These are phyloP conservation scores for Pythium biforme DNA, from an alignment of 352 stramenopile genomes.

Conservation along the genomic window DNA sequence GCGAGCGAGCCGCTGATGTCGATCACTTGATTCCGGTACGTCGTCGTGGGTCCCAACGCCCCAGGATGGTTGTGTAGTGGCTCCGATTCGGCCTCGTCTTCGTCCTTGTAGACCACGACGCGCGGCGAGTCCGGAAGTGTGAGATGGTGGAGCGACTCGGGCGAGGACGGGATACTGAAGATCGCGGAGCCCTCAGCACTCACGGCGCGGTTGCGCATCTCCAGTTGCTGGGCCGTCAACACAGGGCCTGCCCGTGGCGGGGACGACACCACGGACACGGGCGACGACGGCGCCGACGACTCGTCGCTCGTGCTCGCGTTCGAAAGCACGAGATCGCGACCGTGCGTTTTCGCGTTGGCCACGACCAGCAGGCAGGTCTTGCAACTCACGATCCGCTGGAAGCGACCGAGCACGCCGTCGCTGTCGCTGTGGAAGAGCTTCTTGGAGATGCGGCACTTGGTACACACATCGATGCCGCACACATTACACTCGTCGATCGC, in stretches of 20 bases:
- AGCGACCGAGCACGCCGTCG: conserved; percentile 25
- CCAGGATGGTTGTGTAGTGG: not conserved
- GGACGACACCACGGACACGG: not conserved
- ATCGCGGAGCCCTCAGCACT: not conserved
- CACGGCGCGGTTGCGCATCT: conserved; percentile 4
- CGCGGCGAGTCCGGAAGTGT: not conserved
- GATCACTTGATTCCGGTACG: conserved; percentile 1
- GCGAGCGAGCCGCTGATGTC: conserved; percentile 10
- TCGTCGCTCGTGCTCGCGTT: too few species aligned
- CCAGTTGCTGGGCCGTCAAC: not conserved
- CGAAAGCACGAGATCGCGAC: not conserved
- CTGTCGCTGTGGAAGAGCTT: conserved; percentile 31
- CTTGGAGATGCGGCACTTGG: conserved; percentile 32
- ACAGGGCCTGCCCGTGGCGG: not conserved
- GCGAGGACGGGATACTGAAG: not conserved
- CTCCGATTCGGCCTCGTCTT: not conserved
- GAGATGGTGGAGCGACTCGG: not conserved
- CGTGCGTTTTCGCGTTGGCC: conserved; percentile 11
- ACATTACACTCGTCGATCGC: conserved; percentile 32
- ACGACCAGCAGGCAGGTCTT: conserved; percentile 26
- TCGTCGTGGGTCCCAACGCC: not conserved
- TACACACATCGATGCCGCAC: conserved; percentile 32
- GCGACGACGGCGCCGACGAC: not conserved
- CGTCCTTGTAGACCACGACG: not conserved
- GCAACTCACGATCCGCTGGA: conserved; percentile 22